Evolutionary conservation across 306 rosid genomes (phyloP), one percentile per base, ranked within the genome.

Genomic region (Dryas drummondii): DNA sequence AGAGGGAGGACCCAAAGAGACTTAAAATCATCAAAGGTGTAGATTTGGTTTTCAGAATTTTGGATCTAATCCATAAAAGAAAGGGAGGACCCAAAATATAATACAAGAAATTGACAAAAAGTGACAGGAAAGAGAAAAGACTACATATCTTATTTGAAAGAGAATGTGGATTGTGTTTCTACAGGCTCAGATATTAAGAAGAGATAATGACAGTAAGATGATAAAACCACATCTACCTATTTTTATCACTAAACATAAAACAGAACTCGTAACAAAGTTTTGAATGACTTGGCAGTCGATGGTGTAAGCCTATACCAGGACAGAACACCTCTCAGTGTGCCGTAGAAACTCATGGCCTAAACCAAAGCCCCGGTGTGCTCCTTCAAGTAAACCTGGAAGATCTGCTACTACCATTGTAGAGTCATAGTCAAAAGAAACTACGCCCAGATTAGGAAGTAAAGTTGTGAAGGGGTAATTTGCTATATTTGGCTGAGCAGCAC

Each of bases 321-420:
- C 87, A 62, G 98, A 90, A 86, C 98, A 94, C 86, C 98, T 90
- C 81, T 94, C 97, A 46, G 97, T 88, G 87, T 91, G 97, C 45
- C 96, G 84, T 60, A 94, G 93, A 87, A 94, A 91, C 83, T 91
- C 97, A 16, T 94, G 98, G 71, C 97, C 97, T 83, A 90, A 86
- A 80, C 98, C 98, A 57, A 94, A 94, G 75, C 98, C 98, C 67
- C 89, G 88, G 76, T 91, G 97, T 37, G 98, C 98, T 68, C 98
- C 98, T 88, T 94, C 97, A 78, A 94, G 98, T 77, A 94, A 91
- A 78, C 98, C 97, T 2, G 97, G 97, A 70, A 94, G 96, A 79
- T 94, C 98, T 71, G 98, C 98, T 72, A 91, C 98, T 56, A 94
- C 98, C 87, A 90, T 87, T 17, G 93, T 84, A 50, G 98, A 83